phyloP scores from a whole-genome alignment of 768 basidiomycete species.

The Boletus sp. region DNA sequence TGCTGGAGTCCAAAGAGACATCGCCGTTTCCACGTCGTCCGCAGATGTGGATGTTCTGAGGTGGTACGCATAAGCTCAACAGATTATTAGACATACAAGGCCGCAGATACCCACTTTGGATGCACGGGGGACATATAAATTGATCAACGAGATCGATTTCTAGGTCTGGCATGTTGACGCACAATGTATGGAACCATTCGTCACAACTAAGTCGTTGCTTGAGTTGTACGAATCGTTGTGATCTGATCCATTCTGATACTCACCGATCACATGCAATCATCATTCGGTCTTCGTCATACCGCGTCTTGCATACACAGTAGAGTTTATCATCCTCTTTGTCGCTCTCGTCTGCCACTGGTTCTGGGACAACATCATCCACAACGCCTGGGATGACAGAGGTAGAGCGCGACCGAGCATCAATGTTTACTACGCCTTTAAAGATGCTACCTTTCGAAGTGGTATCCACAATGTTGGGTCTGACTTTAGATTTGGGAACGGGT shows the following conservation, averaged over 20 bases:
- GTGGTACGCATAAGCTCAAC: neutral
- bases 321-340: slow-evolving; percentile 51
- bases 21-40: slow-evolving; percentile 77
- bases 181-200: slow-evolving; percentile 91
- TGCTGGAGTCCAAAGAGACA: slow-evolving; percentile 71
- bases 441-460: slow-evolving; percentile 14
- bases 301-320: slow-evolving; percentile 86
- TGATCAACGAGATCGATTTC: slow-evolving; percentile 88
- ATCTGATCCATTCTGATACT: slow-evolving; percentile 24
- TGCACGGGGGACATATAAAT: slow-evolving; percentile 84
- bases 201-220: slow-evolving; percentile 59
- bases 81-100: slow-evolving; percentile 1
- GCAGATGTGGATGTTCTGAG: slow-evolving; percentile 56
- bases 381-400: slow-evolving; percentile 61
- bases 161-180: slow-evolving; percentile 76
- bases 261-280: slow-evolving; percentile 96
- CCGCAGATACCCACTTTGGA: slow-evolving; percentile 53
- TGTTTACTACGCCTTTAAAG: slow-evolving; percentile 24
- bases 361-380: slow-evolving; percentile 42
- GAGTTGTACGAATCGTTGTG: neutral
- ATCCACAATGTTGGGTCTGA: slow-evolving; percentile 11
- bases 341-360: slow-evolving; percentile 45
- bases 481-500: slow-evolving; percentile 29
- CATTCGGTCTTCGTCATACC: slow-evolving; percentile 79
- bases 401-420: slow-evolving; percentile 58